phyloP scores from a whole-genome alignment of 1,139 yeast genomes.

The Debaryomyces subglobosus region DNA sequence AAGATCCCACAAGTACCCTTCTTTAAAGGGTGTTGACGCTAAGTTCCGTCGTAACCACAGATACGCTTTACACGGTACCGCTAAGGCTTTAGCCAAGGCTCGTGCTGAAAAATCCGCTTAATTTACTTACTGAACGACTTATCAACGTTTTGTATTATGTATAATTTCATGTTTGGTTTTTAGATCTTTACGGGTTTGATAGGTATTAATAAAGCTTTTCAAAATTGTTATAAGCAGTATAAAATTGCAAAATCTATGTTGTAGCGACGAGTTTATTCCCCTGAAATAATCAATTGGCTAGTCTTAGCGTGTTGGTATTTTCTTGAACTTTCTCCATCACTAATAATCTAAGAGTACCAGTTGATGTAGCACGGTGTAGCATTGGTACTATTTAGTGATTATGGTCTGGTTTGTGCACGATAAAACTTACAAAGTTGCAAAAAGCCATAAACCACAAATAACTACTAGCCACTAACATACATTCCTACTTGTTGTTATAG shows the following conservation, averaged over 20 bases:
- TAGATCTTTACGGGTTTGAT: slow-evolving; percentile 17
- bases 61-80: slow-evolving; percentile 98
- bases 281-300: background rate
- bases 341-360: no score
- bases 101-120: slow-evolving; percentile 49
- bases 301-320: background rate
- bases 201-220: slow-evolving; percentile 20
- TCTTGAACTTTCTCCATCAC: background rate
- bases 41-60: slow-evolving; percentile 99
- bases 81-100: slow-evolving; percentile 86
- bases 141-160: slow-evolving; percentile 10
- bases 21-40: slow-evolving; percentile 98
- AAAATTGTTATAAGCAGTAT: slow-evolving; percentile 5
- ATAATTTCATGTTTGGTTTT: slow-evolving; percentile 22
- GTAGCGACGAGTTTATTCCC: background rate
- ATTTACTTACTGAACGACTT: slow-evolving; percentile 14
- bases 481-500: background rate
- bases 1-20: slow-evolving; percentile 95
- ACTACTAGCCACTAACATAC: background rate
- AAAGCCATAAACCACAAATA: slow-evolving; percentile 1
- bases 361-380: background rate
- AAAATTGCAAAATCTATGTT: background rate
- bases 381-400: background rate
- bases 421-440: background rate
- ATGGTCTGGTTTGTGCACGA: background rate